Base-by-base conservation (phyloP, 345 rosid species). In the Eucalyptus sp. region DNA sequence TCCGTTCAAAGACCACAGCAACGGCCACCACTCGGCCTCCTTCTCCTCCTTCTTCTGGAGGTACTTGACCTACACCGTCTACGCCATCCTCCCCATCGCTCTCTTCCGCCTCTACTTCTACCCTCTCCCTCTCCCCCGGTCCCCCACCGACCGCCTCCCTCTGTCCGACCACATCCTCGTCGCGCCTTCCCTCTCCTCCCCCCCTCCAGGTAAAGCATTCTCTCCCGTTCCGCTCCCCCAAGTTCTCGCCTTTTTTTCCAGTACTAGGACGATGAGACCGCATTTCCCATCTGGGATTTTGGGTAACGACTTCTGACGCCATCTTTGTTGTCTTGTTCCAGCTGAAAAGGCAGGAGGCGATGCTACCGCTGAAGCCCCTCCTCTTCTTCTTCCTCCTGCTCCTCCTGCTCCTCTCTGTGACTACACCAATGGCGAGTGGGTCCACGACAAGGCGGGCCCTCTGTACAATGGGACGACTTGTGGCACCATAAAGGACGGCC, bases 401-500 rank as follows among this genome's bases (percentile, higher is more conserved):
- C 29, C 27, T 24, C 6, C 62, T 85, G 22, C 91, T 89, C 68
- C 90, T 88, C 43, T 31, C 92, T 97, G 99, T 88, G 96, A 98
- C 94, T 96, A 93, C 93, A 92, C 94, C 2, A 48, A 90, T 90
- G 99, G 99, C 31, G 92, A 88, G 88, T 98, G 99, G 99, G 92
- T 96, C 14, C 91, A 33, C 58, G 97, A 98, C 93, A 92, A 91
- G 91, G 90, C 31, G 49, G 98, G 96, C 62, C 99, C 99, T 88
- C 86, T 95, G 84, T 97, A 98, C 93, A 95, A 95, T 86, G 95
- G 95, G 76, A 94, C 97, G 10, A 92, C 94, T 87, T 98, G 99
- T 50, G 95, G 95, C 62, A 94, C 96, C 49, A 98, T 98, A 90
- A 96, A 97, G 90, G 94, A 94, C 29, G 97, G 98, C 81, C 99